Conservation (phyloP, 2,329 filamentous ascomycete genomes). For the Neonectria faginata region DNA sequence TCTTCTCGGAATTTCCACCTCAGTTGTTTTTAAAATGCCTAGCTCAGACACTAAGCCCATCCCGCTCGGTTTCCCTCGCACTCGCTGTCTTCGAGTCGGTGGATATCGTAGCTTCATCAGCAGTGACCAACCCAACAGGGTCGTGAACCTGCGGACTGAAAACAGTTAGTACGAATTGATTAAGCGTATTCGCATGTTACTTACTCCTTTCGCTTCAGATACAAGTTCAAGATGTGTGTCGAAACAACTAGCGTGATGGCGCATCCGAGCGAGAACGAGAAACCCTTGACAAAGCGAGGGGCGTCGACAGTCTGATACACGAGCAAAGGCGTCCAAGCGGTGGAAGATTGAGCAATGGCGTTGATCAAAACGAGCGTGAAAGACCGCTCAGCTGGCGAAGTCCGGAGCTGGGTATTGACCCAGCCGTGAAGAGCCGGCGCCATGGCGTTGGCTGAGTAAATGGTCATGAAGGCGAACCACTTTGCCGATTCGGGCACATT, state of each 20-base stretch:
- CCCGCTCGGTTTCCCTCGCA: background rate
- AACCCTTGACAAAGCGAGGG: constrained; percentile 56
- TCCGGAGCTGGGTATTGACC: no score
- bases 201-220: constrained; percentile 18
- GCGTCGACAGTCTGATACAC: constrained; percentile 60
- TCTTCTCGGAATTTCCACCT: no score
- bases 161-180: background rate
- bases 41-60: background rate
- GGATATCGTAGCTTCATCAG: background rate
- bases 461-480: no score
- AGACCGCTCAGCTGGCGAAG: no score
- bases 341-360: constrained; percentile 63
- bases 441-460: no score
- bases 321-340: constrained; percentile 65
- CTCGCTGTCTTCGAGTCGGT: background rate
- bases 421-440: no score
- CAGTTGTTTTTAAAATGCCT: background rate
- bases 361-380: constrained; percentile 51
- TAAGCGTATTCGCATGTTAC: background rate
- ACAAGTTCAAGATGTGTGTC: constrained; percentile 9
- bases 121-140: background rate
- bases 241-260: constrained; percentile 9
- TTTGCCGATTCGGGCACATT: no score
- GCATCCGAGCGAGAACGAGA: constrained; percentile 28
- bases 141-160: constrained; percentile 11